These are phyloP conservation scores for Austroboletus festivus DNA, from an alignment of 768 basidiomycete species.

Conservation along the genomic window DNA sequence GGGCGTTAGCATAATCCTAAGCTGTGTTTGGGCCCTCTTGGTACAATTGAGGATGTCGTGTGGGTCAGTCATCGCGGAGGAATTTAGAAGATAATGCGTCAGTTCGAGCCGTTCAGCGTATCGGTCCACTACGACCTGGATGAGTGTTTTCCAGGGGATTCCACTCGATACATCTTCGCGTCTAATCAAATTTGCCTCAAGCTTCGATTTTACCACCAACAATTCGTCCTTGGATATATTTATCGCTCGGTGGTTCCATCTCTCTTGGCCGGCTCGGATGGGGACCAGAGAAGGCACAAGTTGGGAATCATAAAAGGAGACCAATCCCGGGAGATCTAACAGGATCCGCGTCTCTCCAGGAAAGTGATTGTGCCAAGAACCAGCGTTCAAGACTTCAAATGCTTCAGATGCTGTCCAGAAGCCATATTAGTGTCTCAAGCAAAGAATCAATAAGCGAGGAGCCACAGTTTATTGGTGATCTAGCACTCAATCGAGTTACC, in stretches of 20 bases:
- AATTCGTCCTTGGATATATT: constrained; percentile 27
- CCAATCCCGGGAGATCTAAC: constrained; percentile 33
- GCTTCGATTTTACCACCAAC: not conserved
- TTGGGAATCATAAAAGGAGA: constrained; percentile 37
- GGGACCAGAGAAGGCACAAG: constrained; percentile 30
- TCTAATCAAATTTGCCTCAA: constrained; percentile 8
- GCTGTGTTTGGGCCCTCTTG: constrained; percentile 18
- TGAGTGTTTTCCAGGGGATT: constrained; percentile 33
- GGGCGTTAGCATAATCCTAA: constrained; percentile 30
- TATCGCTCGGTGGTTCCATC: constrained; percentile 31
- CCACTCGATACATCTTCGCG: constrained; percentile 21
- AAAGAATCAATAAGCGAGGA: too few species aligned
- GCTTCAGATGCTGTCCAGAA: too few species aligned
- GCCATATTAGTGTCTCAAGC: too few species aligned
- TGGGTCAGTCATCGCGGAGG: not conserved
- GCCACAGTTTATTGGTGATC: too few species aligned
- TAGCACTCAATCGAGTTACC: too few species aligned
- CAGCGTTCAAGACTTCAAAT: too few species aligned
- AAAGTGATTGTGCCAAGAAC: too few species aligned
- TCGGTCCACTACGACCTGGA: constrained; percentile 31
- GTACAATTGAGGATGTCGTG: constrained; percentile 4
- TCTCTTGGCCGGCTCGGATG: constrained; percentile 21
- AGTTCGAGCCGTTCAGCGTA: constrained; percentile 32
- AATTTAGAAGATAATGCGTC: constrained; percentile 20
- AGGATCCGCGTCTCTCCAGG: constrained; percentile 36